These are phyloP conservation scores for Suillus americanus DNA, from an alignment of 768 basidiomycete genomes.

Conservation along the genomic window DNA sequence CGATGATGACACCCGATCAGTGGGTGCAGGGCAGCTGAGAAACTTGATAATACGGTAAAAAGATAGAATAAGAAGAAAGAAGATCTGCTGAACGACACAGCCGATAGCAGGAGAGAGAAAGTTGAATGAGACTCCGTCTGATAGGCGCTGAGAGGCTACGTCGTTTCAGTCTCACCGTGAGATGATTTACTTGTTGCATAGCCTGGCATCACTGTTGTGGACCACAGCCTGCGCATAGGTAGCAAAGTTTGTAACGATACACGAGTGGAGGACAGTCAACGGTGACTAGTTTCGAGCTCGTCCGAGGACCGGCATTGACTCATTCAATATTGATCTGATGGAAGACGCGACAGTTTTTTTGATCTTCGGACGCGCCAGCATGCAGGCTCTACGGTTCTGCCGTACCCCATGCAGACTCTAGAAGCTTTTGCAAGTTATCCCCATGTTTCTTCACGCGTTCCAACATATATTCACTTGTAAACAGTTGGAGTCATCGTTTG, in stretches of 20 bases:
- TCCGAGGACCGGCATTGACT: background rate
- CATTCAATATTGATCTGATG: background rate
- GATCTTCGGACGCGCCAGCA: background rate
- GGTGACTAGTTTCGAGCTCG: background rate
- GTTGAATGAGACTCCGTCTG: background rate
- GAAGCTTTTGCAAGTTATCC: background rate
- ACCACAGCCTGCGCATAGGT: background rate
- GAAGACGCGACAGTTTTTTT: background rate
- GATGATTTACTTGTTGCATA: background rate
- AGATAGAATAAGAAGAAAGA: background rate
- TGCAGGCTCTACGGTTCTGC: background rate
- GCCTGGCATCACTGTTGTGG: background rate
- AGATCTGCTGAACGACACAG: background rate
- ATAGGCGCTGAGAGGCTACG: background rate
- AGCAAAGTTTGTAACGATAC: background rate
- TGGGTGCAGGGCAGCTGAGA: background rate
- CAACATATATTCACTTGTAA: background rate
- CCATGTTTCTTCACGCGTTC: background rate
- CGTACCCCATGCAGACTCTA: background rate
- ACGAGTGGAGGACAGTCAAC: background rate
- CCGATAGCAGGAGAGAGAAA: background rate
- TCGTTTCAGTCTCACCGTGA: background rate
- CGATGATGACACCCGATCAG: background rate
- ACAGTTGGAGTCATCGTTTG: background rate
- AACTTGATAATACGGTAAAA: background rate